Percentiles rank a stretch among this genome's conserved stretches.
phyloP scores from a whole-genome alignment of 2,329 filamentous ascomycete species.

The Stachybotrys chartarum region DNA sequence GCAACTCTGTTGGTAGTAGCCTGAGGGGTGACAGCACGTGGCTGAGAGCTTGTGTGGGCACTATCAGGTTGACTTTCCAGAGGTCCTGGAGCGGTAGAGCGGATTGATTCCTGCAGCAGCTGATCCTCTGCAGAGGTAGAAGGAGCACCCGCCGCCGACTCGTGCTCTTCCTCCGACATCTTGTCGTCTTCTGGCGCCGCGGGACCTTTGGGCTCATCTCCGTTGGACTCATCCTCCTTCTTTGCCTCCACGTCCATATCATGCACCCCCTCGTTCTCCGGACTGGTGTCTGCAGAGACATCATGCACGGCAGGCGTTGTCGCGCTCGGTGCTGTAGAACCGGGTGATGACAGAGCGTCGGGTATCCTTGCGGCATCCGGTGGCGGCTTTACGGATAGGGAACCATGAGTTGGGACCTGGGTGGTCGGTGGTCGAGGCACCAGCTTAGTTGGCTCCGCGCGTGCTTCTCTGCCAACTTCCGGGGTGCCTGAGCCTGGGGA shows the following conservation, averaged over 20 bases:
- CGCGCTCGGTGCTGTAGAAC: conserved; percentile 66
- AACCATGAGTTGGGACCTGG: not conserved
- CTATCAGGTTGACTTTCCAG: not conserved
- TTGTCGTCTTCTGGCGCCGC: conserved; percentile 3
- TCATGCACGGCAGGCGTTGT: conserved; percentile 64
- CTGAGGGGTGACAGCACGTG: not conserved
- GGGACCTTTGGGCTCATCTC: conserved; percentile 1
- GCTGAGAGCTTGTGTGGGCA: not conserved
- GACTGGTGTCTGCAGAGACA: conserved; percentile 66
- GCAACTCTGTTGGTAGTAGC: not conserved
- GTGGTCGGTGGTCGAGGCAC: not conserved
- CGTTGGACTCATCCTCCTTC: conserved; percentile 20
- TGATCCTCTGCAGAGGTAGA: conserved; percentile 33
- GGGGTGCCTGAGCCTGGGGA: conserved; percentile 9
- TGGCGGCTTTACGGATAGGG: conserved; percentile 24
- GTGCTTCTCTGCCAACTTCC: conserved; percentile 2
- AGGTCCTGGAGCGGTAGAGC: conserved; percentile 15
- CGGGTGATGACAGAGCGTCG: conserved; percentile 46
- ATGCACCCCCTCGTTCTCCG: conserved; percentile 58
- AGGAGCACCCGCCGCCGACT: conserved; percentile 6
- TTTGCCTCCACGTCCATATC: conserved; percentile 43
- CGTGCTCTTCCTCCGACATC: conserved; percentile 10
- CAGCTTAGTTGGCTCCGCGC: not conserved
- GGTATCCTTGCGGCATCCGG: conserved; percentile 26
- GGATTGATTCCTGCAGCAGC: conserved; percentile 34